Base-by-base conservation (phyloP, 371 early-diverging fungal genomes). In the Rhizopus arrhizus region DNA sequence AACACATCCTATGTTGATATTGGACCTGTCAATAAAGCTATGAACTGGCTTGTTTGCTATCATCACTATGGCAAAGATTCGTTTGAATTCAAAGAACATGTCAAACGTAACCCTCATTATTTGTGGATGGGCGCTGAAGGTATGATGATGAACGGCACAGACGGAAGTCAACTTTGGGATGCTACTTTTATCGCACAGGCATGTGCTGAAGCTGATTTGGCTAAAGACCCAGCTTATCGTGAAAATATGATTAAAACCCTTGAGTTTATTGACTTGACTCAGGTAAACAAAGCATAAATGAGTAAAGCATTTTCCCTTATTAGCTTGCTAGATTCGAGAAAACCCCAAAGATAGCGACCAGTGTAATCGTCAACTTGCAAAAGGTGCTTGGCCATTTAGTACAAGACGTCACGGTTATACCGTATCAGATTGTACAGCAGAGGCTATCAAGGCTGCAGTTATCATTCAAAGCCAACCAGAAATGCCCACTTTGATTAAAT, bases 141-240 rank as follows among this genome's bases (percentile, higher is more conserved):
- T 9, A 90, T 98, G 91, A 90, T 93, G 81, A 91, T 93, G 86
- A 91, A 91, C 70, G 97, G 98, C n/a, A 98, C 98, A 31, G 96
- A 97, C 62, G 99, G 99, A 5, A 91, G 91, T 46, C 99, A 98
- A 73, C 81, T 97, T 31, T 98, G 99, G 99, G 98, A 98, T 74
- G 89, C 95, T 5, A 87, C 94, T 0, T 92, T 97, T 71, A 78
- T 88, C 35, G 88, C 87, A 12, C 96, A 96, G 64, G 97, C 96
- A 0, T 71, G 70, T 34, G 74, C 57, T 4, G 75, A 80, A 55
- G 73, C 77, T 7, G 84, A 89, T 4, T 72, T 97, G 46, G 93
- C 89, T 0, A 73, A 87, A 5, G 82, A 89, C 56, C 69, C 77
- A 13, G 82, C 84, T 45, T 93, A 92, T 69, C 85, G 88, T 32